phyloP scores from a whole-genome alignment of 2,329 filamentous ascomycete genomes.

The Akanthomyces muscarius region DNA sequence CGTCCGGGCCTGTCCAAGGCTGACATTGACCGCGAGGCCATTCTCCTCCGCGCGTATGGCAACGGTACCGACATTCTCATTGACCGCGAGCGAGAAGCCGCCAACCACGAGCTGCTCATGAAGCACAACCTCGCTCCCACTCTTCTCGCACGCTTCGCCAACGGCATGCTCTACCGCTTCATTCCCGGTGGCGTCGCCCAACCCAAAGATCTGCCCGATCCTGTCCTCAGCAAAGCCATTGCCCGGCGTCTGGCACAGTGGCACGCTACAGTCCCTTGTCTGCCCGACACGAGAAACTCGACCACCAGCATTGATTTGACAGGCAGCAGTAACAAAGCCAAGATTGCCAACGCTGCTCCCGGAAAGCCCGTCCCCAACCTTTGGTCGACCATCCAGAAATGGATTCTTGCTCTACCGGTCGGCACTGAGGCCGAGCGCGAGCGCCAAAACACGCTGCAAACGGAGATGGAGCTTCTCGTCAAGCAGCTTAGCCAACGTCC shows the following conservation, averaged over 20 bases:
- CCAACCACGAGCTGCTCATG: conserved; percentile 83
- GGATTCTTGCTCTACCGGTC: conserved; percentile 81
- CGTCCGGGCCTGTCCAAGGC: conserved; percentile 60
- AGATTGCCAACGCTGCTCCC: conserved; percentile 51
- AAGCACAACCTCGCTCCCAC: conserved; percentile 77
- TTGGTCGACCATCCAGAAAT: conserved; percentile 95
- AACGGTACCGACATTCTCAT: conserved; percentile 93
- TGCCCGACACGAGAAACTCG: conserved; percentile 35
- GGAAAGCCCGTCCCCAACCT: conserved; percentile 76
- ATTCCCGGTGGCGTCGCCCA: conserved; percentile 76
- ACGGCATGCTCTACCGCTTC: conserved; percentile 92
- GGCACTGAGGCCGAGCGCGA: conserved; percentile 64
- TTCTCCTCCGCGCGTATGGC: conserved; percentile 89
- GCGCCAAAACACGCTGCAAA: conserved; percentile 65
- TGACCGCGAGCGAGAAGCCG: conserved; percentile 80
- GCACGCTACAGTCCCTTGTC: conserved; percentile 71
- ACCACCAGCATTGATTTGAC: conserved; percentile 24
- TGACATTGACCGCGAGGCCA: conserved; percentile 78
- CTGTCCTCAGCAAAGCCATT: conserved; percentile 75
- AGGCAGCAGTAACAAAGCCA: conserved; percentile 33
- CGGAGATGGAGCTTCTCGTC: conserved; percentile 68
- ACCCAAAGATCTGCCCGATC: conserved; percentile 72
- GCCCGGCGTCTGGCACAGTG: conserved; percentile 84
- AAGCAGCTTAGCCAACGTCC: conserved; percentile 69
- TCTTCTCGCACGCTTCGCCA: conserved; percentile 87